A percentile compares a stretch with the other conserved stretches of the same genome.
Evolutionary conservation across 2,329 filamentous ascomycete genomes (phyloP).

Genomic region (Parafenestella ontariensis): DNA sequence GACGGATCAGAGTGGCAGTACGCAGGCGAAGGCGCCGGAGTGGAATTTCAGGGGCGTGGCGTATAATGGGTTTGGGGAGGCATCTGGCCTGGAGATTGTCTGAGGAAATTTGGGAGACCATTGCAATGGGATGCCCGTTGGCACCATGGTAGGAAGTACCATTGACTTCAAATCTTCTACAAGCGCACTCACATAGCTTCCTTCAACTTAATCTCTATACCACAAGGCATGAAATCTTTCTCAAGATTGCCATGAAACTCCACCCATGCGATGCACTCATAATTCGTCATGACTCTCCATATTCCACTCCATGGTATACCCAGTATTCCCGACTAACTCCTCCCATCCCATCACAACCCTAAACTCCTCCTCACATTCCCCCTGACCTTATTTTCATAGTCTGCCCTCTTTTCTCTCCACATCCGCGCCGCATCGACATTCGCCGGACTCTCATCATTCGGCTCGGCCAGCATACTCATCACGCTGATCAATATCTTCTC

Average conservation of each 20-base stretch:
- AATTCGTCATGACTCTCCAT: background rate
- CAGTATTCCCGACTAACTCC: background rate
- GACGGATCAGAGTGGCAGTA: slow-evolving; percentile 61
- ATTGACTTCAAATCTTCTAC: background rate
- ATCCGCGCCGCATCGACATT: slow-evolving; percentile 92
- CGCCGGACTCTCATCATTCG: slow-evolving; percentile 94
- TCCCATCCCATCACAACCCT: slow-evolving; percentile 33
- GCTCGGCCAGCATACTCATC: slow-evolving; percentile 88
- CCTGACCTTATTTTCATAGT: slow-evolving; percentile 80
- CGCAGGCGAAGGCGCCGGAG: slow-evolving; percentile 55
- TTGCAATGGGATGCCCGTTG: too few relatives aligned
- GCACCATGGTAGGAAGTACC: too few relatives aligned
- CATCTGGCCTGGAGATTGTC: slow-evolving; percentile 56
- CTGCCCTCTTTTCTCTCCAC: slow-evolving; percentile 79
- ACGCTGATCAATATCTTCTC: slow-evolving; percentile 93
- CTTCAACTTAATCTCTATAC: background rate
- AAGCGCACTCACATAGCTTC: background rate
- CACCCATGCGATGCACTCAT: slow-evolving; percentile 21
- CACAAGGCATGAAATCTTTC: too few relatives aligned
- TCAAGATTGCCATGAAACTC: background rate
- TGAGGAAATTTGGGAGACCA: slow-evolving; percentile 14
- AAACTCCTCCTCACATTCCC: slow-evolving; percentile 55
- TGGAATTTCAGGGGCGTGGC: slow-evolving; percentile 68
- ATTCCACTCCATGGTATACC: background rate
- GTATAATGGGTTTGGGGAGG: slow-evolving; percentile 67